Base-by-base conservation (phyloP, 2,329 filamentous ascomycete species). In the Gremmenia infestans region DNA sequence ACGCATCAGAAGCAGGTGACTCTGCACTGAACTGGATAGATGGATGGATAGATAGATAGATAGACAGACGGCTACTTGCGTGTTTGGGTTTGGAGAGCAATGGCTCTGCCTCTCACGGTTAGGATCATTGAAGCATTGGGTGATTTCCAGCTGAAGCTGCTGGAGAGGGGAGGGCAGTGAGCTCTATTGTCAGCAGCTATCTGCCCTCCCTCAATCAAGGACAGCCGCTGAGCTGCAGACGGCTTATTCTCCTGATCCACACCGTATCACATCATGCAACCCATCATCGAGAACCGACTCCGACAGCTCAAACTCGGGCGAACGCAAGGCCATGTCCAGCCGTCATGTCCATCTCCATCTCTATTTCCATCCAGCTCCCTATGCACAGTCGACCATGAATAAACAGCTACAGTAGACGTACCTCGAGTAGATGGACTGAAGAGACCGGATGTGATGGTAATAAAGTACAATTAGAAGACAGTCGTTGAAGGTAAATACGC, bases 381-480 rank as follows among this genome's bases (percentile, higher is more conserved):
- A 25, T 39, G 48, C 17, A 39, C 6, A 14, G 22, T 17, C 35
- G 45, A 17, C 45, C 14, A 22, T 32, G 45, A 23, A 25, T 12
- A 12, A 11, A 47, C n/a, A 23, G 11, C 19, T 19, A 19, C 8
- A 40, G 37, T 37, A 22, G 19, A 32, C 25, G 6, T 48, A 48
- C 46, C 32, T 36, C 17, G 48, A 47, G 50, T 9, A 36, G 35
- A 35, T 36, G 48, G 42, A 4, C 19, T 15, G 40, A 46, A 47
- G n/a, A 19, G 32, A 36, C 32, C 12, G 23, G 35, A 53, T 23
- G 25, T 40, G 36, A 48, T 46, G 42, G 17, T 50, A 15, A 28
- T 57, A 59, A 60, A 59, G 56, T 54, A 63, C 60, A 63, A 48
- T 51, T 50, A 40, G 56, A 57, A 52, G 49, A 56, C 58, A 59